These are phyloP conservation scores for Pontederia crassipes DNA, from an alignment of 176 grass and related monocot genomes.

Conservation along the genomic window DNA sequence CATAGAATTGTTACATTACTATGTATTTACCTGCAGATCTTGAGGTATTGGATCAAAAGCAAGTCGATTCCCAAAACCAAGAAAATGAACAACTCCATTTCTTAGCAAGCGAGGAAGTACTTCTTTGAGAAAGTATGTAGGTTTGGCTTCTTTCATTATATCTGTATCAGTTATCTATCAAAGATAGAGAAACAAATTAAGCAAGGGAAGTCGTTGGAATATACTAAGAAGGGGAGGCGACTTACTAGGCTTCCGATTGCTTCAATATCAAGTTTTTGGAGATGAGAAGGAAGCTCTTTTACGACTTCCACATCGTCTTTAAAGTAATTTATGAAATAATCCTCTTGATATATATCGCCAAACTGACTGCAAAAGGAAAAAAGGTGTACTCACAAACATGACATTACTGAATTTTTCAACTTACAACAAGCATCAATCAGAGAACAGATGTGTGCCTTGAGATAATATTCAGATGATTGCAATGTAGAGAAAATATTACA, in stretches of 20 bases:
- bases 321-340: slow-evolving; percentile 81
- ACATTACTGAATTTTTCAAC: neutral
- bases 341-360: slow-evolving; percentile 88
- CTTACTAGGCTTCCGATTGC: slow-evolving; percentile 77
- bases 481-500: neutral
- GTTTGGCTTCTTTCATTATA: slow-evolving; percentile 68
- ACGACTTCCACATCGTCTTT: slow-evolving; percentile 68
- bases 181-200: neutral
- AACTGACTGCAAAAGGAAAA: slow-evolving; percentile 57
- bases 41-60: slow-evolving; percentile 76
- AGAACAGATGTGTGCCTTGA: neutral
- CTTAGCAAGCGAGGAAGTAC: slow-evolving; percentile 55
- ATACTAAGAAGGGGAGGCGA: neutral
- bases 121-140: slow-evolving; percentile 51
- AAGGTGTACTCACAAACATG: neutral
- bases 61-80: slow-evolving; percentile 93
- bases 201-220: neutral
- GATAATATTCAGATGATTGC: neutral
- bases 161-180: slow-evolving; percentile 81
- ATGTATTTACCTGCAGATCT: slow-evolving; percentile 54
- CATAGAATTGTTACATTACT: neutral
- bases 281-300: slow-evolving; percentile 64
- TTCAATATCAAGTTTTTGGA: slow-evolving; percentile 56
- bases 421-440: neutral
- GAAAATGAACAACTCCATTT: slow-evolving; percentile 65